Conservation (phyloP, 1,284 basidiomycete species). For the Apiotrichum akiyoshidainum region DNA sequence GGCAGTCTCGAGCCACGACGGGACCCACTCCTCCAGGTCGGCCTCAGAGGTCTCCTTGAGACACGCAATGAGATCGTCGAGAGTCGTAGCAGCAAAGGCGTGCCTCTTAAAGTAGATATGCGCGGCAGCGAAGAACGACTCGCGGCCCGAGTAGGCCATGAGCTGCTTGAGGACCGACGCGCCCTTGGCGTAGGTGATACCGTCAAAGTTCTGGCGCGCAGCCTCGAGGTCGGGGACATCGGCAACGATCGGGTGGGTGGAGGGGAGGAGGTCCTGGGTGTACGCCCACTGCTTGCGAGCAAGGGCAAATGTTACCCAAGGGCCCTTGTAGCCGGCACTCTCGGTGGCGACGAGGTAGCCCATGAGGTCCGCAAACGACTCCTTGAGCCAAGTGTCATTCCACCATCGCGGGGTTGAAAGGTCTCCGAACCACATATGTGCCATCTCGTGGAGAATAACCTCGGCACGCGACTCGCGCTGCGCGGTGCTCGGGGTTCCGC, state of each 20-base stretch:
- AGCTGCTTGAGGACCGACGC: constrained; percentile 13
- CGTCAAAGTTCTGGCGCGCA: constrained; percentile 14
- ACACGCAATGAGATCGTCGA: constrained; percentile 9
- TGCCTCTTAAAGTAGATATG: constrained; percentile 9
- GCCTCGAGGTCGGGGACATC: constrained; percentile 16
- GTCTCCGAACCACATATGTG: constrained; percentile 16
- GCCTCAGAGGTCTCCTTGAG: constrained; percentile 8
- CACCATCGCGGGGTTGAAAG: constrained; percentile 10
- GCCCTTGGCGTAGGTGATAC: constrained; percentile 14
- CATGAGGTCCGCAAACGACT: constrained; percentile 17
- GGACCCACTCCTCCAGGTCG: constrained; percentile 10
- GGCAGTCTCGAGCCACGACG: constrained; percentile 12
- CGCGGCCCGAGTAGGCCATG: constrained; percentile 13
- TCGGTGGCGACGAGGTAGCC: constrained; percentile 12
- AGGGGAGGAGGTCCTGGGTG: constrained; percentile 5
- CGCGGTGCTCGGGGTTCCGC: constrained; percentile 5
- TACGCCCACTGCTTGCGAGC: constrained; percentile 13
- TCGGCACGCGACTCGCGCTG: constrained; percentile 10
- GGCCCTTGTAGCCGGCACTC: constrained; percentile 7
- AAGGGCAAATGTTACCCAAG: constrained; percentile 11
- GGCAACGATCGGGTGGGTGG: constrained; percentile 13
- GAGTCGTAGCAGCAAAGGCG: constrained; percentile 9
- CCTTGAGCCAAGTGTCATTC: constrained; percentile 16
- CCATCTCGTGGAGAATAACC: constrained; percentile 13
- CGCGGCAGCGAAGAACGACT: constrained; percentile 11